phyloP scores from a whole-genome alignment of 331 rosid species.

The Ulmus americana region DNA sequence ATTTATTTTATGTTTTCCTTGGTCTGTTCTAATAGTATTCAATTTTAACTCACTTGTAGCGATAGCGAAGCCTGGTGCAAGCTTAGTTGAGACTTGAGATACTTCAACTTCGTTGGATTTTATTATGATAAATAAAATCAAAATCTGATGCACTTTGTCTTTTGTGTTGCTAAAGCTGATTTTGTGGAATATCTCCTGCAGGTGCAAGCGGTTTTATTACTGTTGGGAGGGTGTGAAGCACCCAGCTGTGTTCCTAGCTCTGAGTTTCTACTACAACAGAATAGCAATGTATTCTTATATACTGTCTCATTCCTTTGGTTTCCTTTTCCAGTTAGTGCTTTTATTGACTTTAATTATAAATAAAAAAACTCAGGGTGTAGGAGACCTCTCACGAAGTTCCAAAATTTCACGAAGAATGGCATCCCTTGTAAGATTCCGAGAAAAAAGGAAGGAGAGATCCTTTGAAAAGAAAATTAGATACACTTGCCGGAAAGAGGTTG shows the following conservation, averaged over 20 bases:
- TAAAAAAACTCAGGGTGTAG: slow-evolving; percentile 33
- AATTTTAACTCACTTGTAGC: not conserved
- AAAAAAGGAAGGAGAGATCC: slow-evolving; percentile 65
- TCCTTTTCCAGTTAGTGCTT: not conserved
- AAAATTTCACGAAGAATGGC: slow-evolving; percentile 59
- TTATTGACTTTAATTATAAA: slow-evolving; percentile 9
- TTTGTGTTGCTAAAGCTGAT: not conserved
- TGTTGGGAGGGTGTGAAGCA: slow-evolving; percentile 29
- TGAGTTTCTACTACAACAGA: slow-evolving; percentile 19
- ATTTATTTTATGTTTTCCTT: not conserved
- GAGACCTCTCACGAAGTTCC: slow-evolving; percentile 45
- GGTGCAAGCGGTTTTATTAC: slow-evolving; percentile 35
- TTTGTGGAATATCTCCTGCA: slow-evolving; percentile 11
- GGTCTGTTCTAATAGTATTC: not conserved
- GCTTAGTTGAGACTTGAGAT: not conserved
- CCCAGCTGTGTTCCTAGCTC: slow-evolving; percentile 16
- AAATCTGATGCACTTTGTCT: slow-evolving; percentile 1
- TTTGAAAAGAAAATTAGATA: slow-evolving; percentile 69
- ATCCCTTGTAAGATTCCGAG: slow-evolving; percentile 74
- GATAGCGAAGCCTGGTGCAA: not conserved
- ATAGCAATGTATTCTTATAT: slow-evolving; percentile 39
- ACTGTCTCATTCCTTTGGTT: slow-evolving; percentile 1
- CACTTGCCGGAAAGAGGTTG: slow-evolving; percentile 64
- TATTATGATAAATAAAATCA: not conserved
- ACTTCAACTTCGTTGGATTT: not conserved